Evolutionary conservation across 345 rosid genomes (phyloP), one percentile per base, ranked within the genome.

Genomic region (Odontarrhena argentea): DNA sequence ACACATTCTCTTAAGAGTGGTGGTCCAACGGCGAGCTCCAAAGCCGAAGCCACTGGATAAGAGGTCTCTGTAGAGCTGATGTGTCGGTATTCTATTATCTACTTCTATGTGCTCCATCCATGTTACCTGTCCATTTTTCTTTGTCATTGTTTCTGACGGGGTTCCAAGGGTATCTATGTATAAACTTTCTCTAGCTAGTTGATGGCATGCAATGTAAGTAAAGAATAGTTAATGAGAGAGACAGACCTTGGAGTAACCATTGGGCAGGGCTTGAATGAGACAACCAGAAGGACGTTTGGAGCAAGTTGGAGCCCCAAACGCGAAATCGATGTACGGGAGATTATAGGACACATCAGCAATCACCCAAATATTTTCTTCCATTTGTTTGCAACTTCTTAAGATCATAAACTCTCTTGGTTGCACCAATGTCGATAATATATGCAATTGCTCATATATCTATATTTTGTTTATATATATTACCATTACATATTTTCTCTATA

Each of bases 271-370:
- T 61, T 85, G 83, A 51, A 92, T 87, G 79, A 92, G 75, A 53
- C 86, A 83, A 50, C 98, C 95, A 10, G 98, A 92, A 56, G 98
- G 98, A 64, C 84, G 87, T 80, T 74, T 89, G 86, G 85, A 82
- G 51, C 77, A 68, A 36, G 24, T 25, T 41, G 41, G 45, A 48
- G 35, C 22, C 70, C 12, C 6, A 36, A 13, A 40, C 18, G 45
- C 73, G 10, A 58, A 22, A 34, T 26, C 56, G 42, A 53, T 25
- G 26, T 74, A 75, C 51, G 61, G 77, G 14, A 44, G 42, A 42
- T 79, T 68, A 57, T 74, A 82, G 3, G 96, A 92, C 8, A 88
- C 83, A 67, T 92, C 87, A 12, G 52, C 83, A 3, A 92, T 55
- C 55, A 82, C 79, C 98, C 98, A 92, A 11, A 57, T 7, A 15